Evolutionary conservation across 257 asterid genomes (phyloP), one percentile per base, ranked within the genome.

Genomic region (Agastache rugosa): DNA sequence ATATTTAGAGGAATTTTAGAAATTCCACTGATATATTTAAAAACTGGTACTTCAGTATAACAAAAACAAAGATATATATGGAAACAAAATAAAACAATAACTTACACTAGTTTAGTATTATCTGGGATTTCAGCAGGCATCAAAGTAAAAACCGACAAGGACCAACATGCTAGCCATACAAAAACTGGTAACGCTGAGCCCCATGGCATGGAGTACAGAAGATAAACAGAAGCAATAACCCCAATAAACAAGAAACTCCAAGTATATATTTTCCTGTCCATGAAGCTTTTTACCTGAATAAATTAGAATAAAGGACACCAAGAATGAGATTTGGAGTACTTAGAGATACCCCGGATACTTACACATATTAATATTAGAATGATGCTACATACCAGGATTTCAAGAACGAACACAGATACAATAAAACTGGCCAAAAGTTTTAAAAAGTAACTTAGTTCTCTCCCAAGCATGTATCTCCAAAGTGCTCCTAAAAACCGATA

Each of bases 51-150:
- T 37, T 74, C 12, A 56, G 71, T 12, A 22, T 55, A 51, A 55
- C 9, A 45, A 37, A 37, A 50, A 19, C 51, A 35, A 42, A 55
- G 14, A 48, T 15, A 42, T 37, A 16, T 12, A 34, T 31, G n/a
- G 27, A 8, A 61, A 54, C 29, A 39, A 63, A 69, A 56, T n/a
- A 41, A 41, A 50, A 39, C 2, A 9, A 15, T 39, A 45, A 77
- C 99, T 83, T 88, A 95, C 98, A 95, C 99, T 45, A 95, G 84
- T 64, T 66, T 70, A 75, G 96, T 92, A 79, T 92, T 90, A 77
- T 95, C 99, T 59, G 99, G 98, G 86, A 95, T 95, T 89, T 95
- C 93, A 78, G 98, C 96, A 67, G 99, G 98, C 96, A 95, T 90
- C 90, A 95, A 79, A 48, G 98, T 95, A 74, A 95, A 95, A 53